phyloP scores from a whole-genome alignment of 176 grass and related monocot species.

The Oryza officinalis region DNA sequence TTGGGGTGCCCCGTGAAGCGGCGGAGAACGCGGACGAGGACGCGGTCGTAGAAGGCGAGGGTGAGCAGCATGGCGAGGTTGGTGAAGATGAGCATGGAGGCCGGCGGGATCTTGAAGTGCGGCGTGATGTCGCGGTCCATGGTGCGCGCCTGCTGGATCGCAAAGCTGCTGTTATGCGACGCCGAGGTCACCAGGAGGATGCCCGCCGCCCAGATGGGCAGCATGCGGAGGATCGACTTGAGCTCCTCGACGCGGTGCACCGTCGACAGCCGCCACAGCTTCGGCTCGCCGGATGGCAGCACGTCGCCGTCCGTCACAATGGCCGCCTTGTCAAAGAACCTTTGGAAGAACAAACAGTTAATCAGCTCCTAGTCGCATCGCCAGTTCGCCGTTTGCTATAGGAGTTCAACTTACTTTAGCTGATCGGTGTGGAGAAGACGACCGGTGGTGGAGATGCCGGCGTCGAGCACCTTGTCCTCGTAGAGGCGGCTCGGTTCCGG shows the following conservation, averaged over 20 bases:
- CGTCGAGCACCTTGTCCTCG: slow-evolving; percentile 65
- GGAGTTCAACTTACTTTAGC: slow-evolving; percentile 49
- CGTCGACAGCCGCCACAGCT: slow-evolving; percentile 69
- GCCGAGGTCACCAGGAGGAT: slow-evolving; percentile 64
- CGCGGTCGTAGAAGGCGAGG: slow-evolving; percentile 67
- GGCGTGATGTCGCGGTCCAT: slow-evolving; percentile 72
- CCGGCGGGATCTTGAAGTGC: slow-evolving; percentile 65
- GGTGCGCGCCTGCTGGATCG: slow-evolving; percentile 65
- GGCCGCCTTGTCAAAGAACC: slow-evolving; percentile 77
- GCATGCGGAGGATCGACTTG: slow-evolving; percentile 77
- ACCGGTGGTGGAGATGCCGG: slow-evolving; percentile 54
- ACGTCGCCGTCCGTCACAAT: slow-evolving; percentile 60
- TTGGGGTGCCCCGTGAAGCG: slow-evolving; percentile 52
- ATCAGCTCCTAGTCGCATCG: background rate
- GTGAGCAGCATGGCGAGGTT: slow-evolving; percentile 51
- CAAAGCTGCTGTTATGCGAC: slow-evolving; percentile 73
- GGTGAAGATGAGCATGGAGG: slow-evolving; percentile 67
- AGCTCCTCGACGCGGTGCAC: slow-evolving; percentile 91
- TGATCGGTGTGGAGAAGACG: slow-evolving; percentile 75
- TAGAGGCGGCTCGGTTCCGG: slow-evolving; percentile 48
- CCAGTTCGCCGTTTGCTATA: background rate
- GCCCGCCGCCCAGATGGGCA: slow-evolving; percentile 76
- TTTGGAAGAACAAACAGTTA: background rate
- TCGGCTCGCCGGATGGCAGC: slow-evolving; percentile 50
- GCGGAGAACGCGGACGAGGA: slow-evolving; percentile 57